These are phyloP conservation scores for Hyphopichia buzzinii DNA, from an alignment of 1,139 yeast genomes.

Conservation along the genomic window DNA sequence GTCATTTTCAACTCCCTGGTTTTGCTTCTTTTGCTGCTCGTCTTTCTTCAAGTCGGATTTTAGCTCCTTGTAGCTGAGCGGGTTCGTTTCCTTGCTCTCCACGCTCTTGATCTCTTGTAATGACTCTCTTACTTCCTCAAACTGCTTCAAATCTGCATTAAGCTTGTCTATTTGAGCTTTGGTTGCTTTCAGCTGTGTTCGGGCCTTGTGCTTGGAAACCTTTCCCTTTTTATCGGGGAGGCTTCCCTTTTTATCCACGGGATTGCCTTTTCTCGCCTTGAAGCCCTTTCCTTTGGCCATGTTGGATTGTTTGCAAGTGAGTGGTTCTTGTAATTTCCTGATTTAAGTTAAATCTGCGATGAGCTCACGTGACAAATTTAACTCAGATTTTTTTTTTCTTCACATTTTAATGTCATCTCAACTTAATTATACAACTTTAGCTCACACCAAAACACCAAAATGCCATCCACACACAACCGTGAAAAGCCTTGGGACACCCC, in stretches of 20 bases:
- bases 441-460: conserved; percentile 20
- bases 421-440: neutral
- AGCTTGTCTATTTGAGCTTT: conserved; percentile 43
- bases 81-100: conserved; percentile 11
- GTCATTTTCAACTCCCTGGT: conserved; percentile 49
- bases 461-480: conserved; percentile 90
- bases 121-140: conserved; percentile 32
- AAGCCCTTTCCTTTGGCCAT: conserved; percentile 4
- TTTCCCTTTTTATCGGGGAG: neutral
- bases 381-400: too few species aligned
- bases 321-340: too few species aligned
- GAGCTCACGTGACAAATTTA: neutral
- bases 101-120: conserved; percentile 15
- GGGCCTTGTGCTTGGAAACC: conserved; percentile 16
- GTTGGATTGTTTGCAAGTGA: too few species aligned
- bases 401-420: conserved; percentile 1
- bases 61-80: conserved; percentile 31
- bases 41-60: conserved; percentile 45
- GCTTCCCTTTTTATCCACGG: conserved; percentile 5
- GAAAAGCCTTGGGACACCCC: conserved; percentile 99
- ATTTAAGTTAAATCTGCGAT: too few species aligned
- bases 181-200: conserved; percentile 30
- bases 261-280: conserved; percentile 3
- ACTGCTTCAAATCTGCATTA: conserved; percentile 37
- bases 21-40: conserved; percentile 32